Conservation (phyloP, 495 filamentous ascomycete species). For the Corynascus novoguineensis region DNA sequence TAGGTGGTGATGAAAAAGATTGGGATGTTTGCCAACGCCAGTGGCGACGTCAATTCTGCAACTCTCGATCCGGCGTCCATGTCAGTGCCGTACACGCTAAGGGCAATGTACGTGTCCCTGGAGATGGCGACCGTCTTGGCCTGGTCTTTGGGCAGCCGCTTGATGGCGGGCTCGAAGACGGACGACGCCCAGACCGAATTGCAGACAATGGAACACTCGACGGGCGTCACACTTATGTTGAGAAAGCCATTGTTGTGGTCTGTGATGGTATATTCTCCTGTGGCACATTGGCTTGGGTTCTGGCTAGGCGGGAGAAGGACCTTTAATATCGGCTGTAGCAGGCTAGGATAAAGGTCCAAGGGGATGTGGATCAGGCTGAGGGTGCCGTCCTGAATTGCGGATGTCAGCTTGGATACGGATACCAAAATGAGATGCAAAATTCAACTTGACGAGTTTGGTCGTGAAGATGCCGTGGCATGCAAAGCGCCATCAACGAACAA, state of each 20-base stretch:
- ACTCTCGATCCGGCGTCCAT: slow-evolving; percentile 93
- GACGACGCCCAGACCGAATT: slow-evolving; percentile 61
- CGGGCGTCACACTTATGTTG: slow-evolving; percentile 86
- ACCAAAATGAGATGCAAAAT: not conserved
- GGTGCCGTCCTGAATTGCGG: slow-evolving; percentile 64
- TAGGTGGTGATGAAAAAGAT: slow-evolving; percentile 99
- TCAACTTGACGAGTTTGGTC: not conserved
- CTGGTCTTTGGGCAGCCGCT: slow-evolving; percentile 41
- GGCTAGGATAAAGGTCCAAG: slow-evolving; percentile 68
- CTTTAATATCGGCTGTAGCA: slow-evolving; percentile 76
- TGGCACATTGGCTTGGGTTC: slow-evolving; percentile 13
- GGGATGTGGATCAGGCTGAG: slow-evolving; percentile 90
- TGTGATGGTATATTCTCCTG: slow-evolving; percentile 31
- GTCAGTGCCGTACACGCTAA: slow-evolving; percentile 81
- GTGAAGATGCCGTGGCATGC: not conserved
- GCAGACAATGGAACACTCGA: slow-evolving; percentile 92
- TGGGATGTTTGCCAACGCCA: slow-evolving; percentile 87
- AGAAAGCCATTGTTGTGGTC: slow-evolving; percentile 67
- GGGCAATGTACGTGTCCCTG: slow-evolving; percentile 76
- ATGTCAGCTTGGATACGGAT: not conserved
- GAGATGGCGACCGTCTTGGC: slow-evolving; percentile 63
- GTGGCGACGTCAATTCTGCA: slow-evolving; percentile 81
- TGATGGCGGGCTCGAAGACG: slow-evolving; percentile 68
- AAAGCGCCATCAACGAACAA: too few relatives aligned
- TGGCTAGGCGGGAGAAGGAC: slow-evolving; percentile 65